Evolutionary conservation across 1,284 basidiomycete genomes (phyloP), one percentile per base, ranked within the genome.

Genomic region (Pterulicium gracile): DNA sequence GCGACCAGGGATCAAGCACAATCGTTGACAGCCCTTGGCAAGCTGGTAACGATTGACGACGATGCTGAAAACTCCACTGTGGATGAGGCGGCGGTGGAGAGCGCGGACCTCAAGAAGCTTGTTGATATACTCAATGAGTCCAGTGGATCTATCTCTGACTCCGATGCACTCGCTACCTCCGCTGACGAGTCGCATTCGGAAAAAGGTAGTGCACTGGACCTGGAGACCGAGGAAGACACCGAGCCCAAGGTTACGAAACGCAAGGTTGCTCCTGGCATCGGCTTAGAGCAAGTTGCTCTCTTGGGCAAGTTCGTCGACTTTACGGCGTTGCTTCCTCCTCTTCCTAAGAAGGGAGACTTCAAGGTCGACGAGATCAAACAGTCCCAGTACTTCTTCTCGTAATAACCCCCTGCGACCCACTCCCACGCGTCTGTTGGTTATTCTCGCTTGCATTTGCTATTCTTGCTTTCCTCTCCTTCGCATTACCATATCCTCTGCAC

Each of bases 311-410:
- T 92, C 60, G 75, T 95, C 50, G 72, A 81, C 51, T 66, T 98
- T 32, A 66, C 70, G 22, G 85, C 89, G 54, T 56, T 95, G 52
- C 62, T 98, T 13, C 94, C 94, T 0, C 79, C 83, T 0, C 65
- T 94, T 18, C 95, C 95, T 0, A 63, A 79, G 59, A 90, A 91
- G 68, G 96, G 95, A 49, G 69, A 74, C 48, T 98, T 98, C 61
- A 79, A 93, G 56, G 91, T 99, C 50, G 71, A 79, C 58, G 75
- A 74, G 52, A 94, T 98, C 65, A 82, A 84, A 59, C 64, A 79
- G 43, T 89, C 85, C 36, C 70, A 75, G 42, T 97, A 96, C 65
- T 97, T 97, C 77, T 96, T 95, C 72, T 89, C 88, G 43, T 91
- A 71, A 62, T 47, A 20, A n/a, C n/a, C n/a, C n/a, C n/a, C n/a